Evolutionary conservation across 208 protist species (phyloP).

Genomic region (Sergeia podlipaevii): DNA sequence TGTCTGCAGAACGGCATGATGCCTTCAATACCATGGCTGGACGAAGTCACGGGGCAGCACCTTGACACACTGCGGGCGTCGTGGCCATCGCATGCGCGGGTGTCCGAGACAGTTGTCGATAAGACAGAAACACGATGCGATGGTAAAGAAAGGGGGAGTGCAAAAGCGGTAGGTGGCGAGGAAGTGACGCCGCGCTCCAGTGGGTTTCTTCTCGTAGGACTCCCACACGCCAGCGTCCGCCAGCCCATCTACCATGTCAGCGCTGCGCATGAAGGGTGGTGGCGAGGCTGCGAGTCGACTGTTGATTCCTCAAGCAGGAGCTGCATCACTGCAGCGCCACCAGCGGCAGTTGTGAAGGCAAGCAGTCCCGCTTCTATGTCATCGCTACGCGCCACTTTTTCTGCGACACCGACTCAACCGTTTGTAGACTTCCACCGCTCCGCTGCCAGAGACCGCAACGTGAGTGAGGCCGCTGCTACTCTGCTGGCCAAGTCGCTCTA

Average conservation of each 20-base stretch:
- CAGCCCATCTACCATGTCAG: constrained; percentile 18
- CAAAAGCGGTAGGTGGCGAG: background rate
- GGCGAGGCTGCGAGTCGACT: constrained; percentile 15
- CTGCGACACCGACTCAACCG: constrained; percentile 24
- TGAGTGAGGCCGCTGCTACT: constrained; percentile 60
- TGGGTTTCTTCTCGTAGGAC: constrained; percentile 25
- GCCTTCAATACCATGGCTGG: constrained; percentile 71
- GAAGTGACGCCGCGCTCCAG: background rate
- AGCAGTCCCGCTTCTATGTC: background rate
- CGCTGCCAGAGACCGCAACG: constrained; percentile 53
- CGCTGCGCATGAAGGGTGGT: background rate
- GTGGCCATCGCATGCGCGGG: background rate
- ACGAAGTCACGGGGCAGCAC: constrained; percentile 50
- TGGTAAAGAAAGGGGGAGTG: background rate
- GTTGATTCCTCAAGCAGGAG: constrained; percentile 7
- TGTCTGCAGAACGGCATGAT: constrained; percentile 33
- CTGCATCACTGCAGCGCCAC: background rate
- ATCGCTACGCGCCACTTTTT: constrained; percentile 1
- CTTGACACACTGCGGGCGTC: constrained; percentile 16
- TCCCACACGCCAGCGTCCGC: constrained; percentile 37
- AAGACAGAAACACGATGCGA: background rate
- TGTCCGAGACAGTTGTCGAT: background rate
- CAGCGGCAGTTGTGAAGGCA: background rate
- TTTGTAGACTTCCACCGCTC: constrained; percentile 41
- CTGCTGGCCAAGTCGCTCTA: constrained; percentile 54